These are phyloP conservation scores for Colletotrichum eremochloae DNA, from an alignment of 2,329 filamentous ascomycete genomes.

Conservation along the genomic window DNA sequence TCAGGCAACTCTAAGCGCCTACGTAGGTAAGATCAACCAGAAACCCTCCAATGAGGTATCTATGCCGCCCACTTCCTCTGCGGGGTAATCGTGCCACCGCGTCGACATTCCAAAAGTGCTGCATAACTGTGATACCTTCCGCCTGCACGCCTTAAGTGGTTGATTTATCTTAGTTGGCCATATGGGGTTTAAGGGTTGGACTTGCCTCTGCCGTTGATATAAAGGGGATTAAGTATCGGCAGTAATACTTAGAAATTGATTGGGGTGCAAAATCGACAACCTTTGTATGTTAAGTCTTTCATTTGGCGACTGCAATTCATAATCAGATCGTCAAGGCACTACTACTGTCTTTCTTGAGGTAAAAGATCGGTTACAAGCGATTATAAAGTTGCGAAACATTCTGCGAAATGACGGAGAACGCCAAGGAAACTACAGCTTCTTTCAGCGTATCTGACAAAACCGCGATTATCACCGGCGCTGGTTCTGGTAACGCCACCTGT, in stretches of 20 bases:
- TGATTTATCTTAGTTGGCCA: background rate
- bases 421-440: constrained; percentile 15
- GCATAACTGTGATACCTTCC: background rate
- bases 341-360: too few relatives aligned
- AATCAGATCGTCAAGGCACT: background rate
- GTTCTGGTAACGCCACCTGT: constrained; percentile 44
- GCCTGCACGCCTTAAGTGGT: background rate
- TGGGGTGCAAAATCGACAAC: too few relatives aligned
- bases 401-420: background rate
- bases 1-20: constrained; percentile 14
- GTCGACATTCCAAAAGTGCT: background rate
- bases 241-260: background rate
- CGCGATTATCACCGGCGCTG: constrained; percentile 49
- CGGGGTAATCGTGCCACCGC: constrained; percentile 22
- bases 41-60: background rate
- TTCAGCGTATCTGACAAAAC: constrained; percentile 48
- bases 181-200: constrained; percentile 3
- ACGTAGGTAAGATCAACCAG: background rate
- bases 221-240: too few relatives aligned
- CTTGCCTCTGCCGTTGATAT: background rate
- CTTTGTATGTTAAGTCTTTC: background rate
- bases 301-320: background rate
- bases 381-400: too few relatives aligned
- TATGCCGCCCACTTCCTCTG: background rate
- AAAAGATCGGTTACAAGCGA: background rate